Conservation (phyloP, 73 alveolate genomes). For the Tetrahymena elliotti region DNA sequence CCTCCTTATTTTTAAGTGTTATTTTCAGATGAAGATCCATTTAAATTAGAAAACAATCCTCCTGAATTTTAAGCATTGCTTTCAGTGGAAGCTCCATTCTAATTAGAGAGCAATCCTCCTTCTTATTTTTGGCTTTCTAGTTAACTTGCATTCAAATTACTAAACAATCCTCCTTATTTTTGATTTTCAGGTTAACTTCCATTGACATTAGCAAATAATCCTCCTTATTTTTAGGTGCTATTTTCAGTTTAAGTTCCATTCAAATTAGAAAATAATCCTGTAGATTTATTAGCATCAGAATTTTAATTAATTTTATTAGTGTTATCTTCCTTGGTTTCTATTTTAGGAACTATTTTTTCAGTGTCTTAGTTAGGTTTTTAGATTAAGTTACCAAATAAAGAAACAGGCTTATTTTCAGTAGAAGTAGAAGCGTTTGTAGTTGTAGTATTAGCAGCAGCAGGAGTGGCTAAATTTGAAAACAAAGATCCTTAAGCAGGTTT, state of each 20-base stretch:
- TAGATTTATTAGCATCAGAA: background rate
- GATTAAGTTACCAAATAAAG: background rate
- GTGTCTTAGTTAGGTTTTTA: background rate
- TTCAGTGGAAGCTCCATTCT: background rate
- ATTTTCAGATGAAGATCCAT: background rate
- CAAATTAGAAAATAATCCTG: background rate
- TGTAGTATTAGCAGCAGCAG: background rate
- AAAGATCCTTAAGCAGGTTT: background rate
- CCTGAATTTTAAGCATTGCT: background rate
- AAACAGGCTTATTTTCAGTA: background rate
- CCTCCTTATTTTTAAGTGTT: background rate
- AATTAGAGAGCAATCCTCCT: background rate
- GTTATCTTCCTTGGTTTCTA: background rate
- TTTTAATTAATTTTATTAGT: too few relatives aligned
- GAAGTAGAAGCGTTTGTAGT: too few relatives aligned
- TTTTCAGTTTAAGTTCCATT: background rate
- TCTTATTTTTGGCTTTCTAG: background rate
- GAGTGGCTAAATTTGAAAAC: background rate
- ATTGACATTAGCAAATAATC: background rate
- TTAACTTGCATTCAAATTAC: background rate
- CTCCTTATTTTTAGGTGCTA: background rate
- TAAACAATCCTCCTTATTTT: background rate
- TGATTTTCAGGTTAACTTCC: too few relatives aligned
- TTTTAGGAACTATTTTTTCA: background rate
- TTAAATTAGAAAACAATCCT: background rate